Base-by-base conservation (phyloP, 768 basidiomycete species). In the Suillus hirtellus region DNA sequence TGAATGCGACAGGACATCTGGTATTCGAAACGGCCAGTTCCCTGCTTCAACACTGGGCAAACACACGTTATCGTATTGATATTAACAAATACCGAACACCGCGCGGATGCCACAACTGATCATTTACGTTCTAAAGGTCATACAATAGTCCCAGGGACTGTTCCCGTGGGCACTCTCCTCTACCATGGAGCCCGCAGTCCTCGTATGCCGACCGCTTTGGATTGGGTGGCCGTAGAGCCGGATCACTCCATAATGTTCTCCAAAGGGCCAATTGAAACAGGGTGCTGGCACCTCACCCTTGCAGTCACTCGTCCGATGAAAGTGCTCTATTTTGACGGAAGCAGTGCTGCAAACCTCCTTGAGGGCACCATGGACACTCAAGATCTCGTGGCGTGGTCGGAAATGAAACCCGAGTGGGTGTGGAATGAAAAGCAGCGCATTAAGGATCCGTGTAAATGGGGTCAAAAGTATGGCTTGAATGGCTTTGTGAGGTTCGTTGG, bases 231-330 rank as follows among this genome's bases (percentile, higher is more conserved):
- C 7, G 70, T 69, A 1, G 77, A 80, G 54, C 74, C 76, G 8
- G 79, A 80, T 56, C 72, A 77, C 62, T 75, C 78, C 0, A 75
- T 77, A 19, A 0, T 79, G 3, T 81, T 82, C 65, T 40, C 81
- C 62, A 40, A 63, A 7, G 60, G 58, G 10, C 0, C 2, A 1
- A 27, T 52, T 35, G 9, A 62, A 38, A 27, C 49, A 7, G 68
- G 65, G 12, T 76, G 73, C 58, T 73, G 73, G 76, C 72, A 73
- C 35, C 60, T 75, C 19, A 78, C 73, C 10, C 56, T 77, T 3
- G 63, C 62, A 19, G 65, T 71, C 34, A 70, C 68, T 6, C 70
- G 71, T 1, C 66, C 68, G 0, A 69, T 78, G 38, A 72, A 71
- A 11, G 64, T 77, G 0, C 61, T 77, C 4, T 77, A 76, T 64